phyloP scores from a whole-genome alignment of 441 rosid species.

The Theobroma grandiflorum region DNA sequence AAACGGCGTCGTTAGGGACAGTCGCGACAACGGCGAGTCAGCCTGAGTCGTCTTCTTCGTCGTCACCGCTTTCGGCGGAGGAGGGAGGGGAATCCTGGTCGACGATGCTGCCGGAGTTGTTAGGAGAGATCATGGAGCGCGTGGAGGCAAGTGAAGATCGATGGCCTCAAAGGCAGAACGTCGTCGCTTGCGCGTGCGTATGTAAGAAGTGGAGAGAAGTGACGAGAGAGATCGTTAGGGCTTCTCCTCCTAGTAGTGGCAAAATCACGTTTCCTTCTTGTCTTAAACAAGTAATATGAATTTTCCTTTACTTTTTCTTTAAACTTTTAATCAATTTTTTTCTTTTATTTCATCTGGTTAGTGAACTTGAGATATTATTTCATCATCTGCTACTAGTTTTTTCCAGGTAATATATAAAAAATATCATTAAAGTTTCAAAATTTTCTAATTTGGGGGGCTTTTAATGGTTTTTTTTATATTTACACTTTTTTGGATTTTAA shows the following conservation, averaged over 20 bases:
- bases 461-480: too few relatives aligned
- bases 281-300: slow-evolving; percentile 68
- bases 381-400: neutral
- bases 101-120: slow-evolving; percentile 76
- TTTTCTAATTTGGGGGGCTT: neutral
- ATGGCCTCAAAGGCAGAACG: slow-evolving; percentile 78
- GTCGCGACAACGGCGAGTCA: neutral
- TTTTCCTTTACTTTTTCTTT: neutral
- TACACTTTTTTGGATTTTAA: neutral
- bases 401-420: neutral
- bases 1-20: slow-evolving; percentile 24
- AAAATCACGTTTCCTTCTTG: slow-evolving; percentile 91
- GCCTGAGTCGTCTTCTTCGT: slow-evolving; percentile 13
- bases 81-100: slow-evolving; percentile 64
- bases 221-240: slow-evolving; percentile 60
- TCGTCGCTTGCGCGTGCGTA: slow-evolving; percentile 83
- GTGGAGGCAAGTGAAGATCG: slow-evolving; percentile 76
- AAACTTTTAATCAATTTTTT: neutral
- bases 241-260: slow-evolving; percentile 47
- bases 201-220: slow-evolving; percentile 87
- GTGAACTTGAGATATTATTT: neutral
- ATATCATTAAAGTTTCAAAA: neutral
- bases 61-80: slow-evolving; percentile 9
- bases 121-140: slow-evolving; percentile 78
- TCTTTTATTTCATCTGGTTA: neutral